These are phyloP conservation scores for Ramularia collo-cygni DNA, from an alignment of 2,329 filamentous ascomycete species.

Conservation along the genomic window DNA sequence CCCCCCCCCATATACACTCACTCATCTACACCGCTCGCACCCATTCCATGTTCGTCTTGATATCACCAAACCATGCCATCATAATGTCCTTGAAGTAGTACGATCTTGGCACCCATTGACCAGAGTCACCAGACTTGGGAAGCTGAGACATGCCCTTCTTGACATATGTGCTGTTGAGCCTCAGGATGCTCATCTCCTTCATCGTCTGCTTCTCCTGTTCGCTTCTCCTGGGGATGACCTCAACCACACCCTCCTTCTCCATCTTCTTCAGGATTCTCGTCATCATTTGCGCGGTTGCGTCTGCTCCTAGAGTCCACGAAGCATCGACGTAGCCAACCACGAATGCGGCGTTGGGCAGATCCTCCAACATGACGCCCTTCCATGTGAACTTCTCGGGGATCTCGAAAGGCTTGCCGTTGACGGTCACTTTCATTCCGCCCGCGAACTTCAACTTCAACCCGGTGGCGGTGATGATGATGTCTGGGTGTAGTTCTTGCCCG, in stretches of 20 bases:
- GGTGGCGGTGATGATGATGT: constrained; percentile 60
- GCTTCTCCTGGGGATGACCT: constrained; percentile 39
- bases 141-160: constrained; percentile 36
- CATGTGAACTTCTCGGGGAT: constrained; percentile 50
- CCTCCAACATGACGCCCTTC: constrained; percentile 56
- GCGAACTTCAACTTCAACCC: constrained; percentile 52
- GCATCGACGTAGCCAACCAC: constrained; percentile 55
- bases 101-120: constrained; percentile 38
- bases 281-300: constrained; percentile 46
- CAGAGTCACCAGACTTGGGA: constrained; percentile 42
- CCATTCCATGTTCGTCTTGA: constrained; percentile 37
- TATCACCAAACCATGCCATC: constrained; percentile 36
- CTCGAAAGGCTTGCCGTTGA: constrained; percentile 46
- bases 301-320: constrained; percentile 54
- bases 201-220: constrained; percentile 34
- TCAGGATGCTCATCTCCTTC: constrained; percentile 36
- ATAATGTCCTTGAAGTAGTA: constrained; percentile 41
- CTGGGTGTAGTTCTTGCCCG: constrained; percentile 44
- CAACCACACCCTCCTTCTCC: constrained; percentile 36
- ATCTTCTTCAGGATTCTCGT: constrained; percentile 48
- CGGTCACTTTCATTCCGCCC: constrained; percentile 40
- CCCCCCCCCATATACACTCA: too few relatives aligned
- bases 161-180: constrained; percentile 47
- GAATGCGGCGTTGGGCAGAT: constrained; percentile 54
- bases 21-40: constrained; percentile 14